A percentile compares a stretch with the other conserved stretches of the same genome.
These are phyloP conservation scores for Fusarium sp. DNA, from an alignment of 2,329 filamentous ascomycete genomes.

Conservation along the genomic window DNA sequence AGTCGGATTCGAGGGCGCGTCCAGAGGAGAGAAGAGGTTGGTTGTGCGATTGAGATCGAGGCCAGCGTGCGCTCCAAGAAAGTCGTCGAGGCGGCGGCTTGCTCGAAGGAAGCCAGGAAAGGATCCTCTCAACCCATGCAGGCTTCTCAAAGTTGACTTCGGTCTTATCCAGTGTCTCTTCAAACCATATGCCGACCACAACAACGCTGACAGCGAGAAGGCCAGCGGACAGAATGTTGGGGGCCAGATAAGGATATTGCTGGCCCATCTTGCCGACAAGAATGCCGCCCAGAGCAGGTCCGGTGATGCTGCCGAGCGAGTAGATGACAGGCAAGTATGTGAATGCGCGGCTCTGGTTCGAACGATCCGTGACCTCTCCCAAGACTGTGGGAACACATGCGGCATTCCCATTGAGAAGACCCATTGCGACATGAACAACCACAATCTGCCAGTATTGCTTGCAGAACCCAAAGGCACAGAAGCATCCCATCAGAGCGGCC, in stretches of 20 bases:
- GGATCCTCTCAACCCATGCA: conserved; percentile 51
- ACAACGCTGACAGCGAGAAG: conserved; percentile 80
- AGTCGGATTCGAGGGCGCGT: conserved; percentile 36
- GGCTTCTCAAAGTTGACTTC: conserved; percentile 50
- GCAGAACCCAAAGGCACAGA: conserved; percentile 89
- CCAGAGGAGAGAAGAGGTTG: conserved; percentile 49
- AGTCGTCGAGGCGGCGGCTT: conserved; percentile 42
- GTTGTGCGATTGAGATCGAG: conserved; percentile 43
- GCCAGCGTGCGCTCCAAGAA: conserved; percentile 57
- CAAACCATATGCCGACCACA: conserved; percentile 81
- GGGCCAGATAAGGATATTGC: conserved; percentile 83
- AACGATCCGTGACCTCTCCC: conserved; percentile 94
- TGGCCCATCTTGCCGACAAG: conserved; percentile 74
- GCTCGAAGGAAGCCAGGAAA: conserved; percentile 45
- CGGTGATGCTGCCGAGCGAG: conserved; percentile 91
- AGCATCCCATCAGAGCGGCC: conserved; percentile 82
- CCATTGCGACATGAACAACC: conserved; percentile 89
- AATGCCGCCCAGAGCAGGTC: conserved; percentile 89
- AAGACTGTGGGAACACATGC: conserved; percentile 93
- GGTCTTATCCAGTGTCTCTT: conserved; percentile 74
- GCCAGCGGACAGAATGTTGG: conserved; percentile 82
- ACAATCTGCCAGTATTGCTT: conserved; percentile 85
- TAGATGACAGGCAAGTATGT: conserved; percentile 97
- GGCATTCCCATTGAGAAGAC: conserved; percentile 93
- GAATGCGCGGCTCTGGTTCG: conserved; percentile 93